Conservation (phyloP, 1,139 yeast species). For the Taphrina communis region DNA sequence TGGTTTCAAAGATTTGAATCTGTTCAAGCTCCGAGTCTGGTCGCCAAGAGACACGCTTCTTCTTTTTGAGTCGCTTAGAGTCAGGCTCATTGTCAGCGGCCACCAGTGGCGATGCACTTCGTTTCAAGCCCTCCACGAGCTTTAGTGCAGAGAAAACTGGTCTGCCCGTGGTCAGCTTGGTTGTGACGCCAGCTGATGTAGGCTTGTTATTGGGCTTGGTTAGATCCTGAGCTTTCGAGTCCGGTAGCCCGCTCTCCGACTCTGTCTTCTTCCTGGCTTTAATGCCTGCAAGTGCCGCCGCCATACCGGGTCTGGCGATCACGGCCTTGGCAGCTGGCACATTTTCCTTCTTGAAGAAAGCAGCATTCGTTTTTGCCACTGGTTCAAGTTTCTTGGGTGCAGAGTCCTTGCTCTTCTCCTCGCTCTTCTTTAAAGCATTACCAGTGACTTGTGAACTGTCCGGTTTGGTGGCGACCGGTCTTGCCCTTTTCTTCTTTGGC, state of each 20-base stretch:
- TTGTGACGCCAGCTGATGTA: neutral
- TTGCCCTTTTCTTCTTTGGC: constrained; percentile 23
- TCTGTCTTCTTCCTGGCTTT: constrained; percentile 33
- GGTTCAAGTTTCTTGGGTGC: constrained; percentile 20
- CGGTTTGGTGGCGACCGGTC: neutral
- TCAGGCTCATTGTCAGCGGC: constrained; percentile 26
- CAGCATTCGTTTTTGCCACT: constrained; percentile 32
- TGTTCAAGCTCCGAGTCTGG: constrained; percentile 53
- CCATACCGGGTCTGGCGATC: constrained; percentile 26
- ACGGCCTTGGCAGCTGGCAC: constrained; percentile 11
- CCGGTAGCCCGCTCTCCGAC: neutral
- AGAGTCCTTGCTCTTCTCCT: constrained; percentile 16
- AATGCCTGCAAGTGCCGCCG: constrained; percentile 36
- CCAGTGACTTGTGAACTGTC: too few relatives aligned
- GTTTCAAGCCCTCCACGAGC: constrained; percentile 35
- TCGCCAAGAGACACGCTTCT: constrained; percentile 53
- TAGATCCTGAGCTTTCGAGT: neutral
- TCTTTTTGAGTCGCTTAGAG: constrained; percentile 45
- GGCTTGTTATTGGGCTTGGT: neutral
- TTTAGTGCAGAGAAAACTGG: constrained; percentile 25
- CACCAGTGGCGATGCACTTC: constrained; percentile 22
- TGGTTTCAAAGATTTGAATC: constrained; percentile 56
- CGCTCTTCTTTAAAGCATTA: neutral
- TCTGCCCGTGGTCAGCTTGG: constrained; percentile 2
- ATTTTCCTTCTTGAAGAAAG: constrained; percentile 35